Conservation (phyloP, 2,329 filamentous ascomycete species). For the Periconia sp. region DNA sequence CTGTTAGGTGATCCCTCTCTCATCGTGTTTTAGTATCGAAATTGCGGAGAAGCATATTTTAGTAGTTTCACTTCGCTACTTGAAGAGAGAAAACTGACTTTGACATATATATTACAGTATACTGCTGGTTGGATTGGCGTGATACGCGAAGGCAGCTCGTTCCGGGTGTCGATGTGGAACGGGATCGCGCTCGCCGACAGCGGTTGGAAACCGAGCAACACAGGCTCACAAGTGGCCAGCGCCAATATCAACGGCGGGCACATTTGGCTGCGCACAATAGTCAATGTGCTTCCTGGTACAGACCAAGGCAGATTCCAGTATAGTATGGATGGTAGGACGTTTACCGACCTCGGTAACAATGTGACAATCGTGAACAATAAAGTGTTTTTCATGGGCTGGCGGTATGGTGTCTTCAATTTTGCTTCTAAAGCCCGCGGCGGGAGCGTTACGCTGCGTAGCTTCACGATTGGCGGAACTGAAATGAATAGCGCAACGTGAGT, state of each 20-base stretch:
- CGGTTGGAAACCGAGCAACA: too few species aligned
- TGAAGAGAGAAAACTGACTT: too few species aligned
- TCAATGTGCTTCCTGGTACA: too few species aligned
- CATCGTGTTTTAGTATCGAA: too few species aligned
- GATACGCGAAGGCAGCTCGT: too few species aligned
- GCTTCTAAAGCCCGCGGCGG: conserved; percentile 26
- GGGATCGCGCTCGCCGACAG: too few species aligned
- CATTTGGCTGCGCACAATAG: conserved; percentile 23
- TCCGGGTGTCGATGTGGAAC: too few species aligned
- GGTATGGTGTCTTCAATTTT: conserved; percentile 34
- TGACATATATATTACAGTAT: too few species aligned
- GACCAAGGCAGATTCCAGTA: conserved; percentile 29
- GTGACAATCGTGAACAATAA: conserved; percentile 24
- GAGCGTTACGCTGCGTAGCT: not conserved
- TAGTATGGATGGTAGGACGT: conserved; percentile 25
- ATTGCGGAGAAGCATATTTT: conserved; percentile 23
- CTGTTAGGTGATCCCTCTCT: conserved; percentile 32
- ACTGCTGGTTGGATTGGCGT: too few species aligned
- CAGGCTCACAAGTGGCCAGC: conserved; percentile 40
- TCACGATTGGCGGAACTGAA: not conserved
- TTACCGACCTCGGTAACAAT: conserved; percentile 17
- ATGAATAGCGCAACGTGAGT: too few species aligned
- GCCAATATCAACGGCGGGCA: conserved; percentile 6
- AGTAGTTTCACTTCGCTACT: too few species aligned
- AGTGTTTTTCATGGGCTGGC: conserved; percentile 30